Percentiles rank a stretch among this genome's conserved stretches.
phyloP scores from a whole-genome alignment of 75 land plant species.

The Sequoiadendron giganteum region DNA sequence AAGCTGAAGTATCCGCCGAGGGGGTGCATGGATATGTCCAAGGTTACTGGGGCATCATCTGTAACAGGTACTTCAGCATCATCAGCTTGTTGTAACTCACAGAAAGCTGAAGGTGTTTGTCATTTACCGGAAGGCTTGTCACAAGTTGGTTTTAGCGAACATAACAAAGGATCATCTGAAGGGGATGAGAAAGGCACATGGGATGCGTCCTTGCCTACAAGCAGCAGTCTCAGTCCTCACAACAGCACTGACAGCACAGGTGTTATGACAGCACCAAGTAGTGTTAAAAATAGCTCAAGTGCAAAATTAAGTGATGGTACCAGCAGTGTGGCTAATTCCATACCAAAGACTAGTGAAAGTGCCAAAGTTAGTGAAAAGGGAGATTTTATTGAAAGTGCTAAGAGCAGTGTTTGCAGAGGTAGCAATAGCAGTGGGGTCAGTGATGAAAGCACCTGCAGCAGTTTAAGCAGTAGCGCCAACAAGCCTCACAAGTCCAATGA shows the following conservation, averaged over 20 bases:
- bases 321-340: slow-evolving; percentile 32
- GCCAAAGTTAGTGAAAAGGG: slow-evolving; percentile 30
- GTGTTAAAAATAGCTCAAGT: slow-evolving; percentile 54
- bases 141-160: not conserved
- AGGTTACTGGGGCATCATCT: not conserved
- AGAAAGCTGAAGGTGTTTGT: slow-evolving; percentile 2
- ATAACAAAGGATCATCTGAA: not conserved
- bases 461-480: slow-evolving; percentile 38
- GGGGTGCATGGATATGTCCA: not conserved
- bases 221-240: slow-evolving; percentile 9
- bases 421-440: slow-evolving; percentile 60
- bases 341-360: slow-evolving; percentile 28
- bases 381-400: slow-evolving; percentile 37
- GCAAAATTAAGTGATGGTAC: slow-evolving; percentile 46
- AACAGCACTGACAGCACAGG: slow-evolving; percentile 7
- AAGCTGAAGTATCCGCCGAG: not conserved
- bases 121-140: not conserved
- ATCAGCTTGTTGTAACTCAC: slow-evolving; percentile 2
- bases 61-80: not conserved
- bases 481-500: slow-evolving; percentile 77
- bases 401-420: slow-evolving; percentile 47
- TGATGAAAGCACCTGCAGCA: slow-evolving; percentile 61
- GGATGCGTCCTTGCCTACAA: slow-evolving; percentile 10
- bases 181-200: not conserved
- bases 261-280: slow-evolving; percentile 42